Evolutionary conservation across 2,329 filamentous ascomycete species (phyloP).

Genomic region (Scytalidium sp.): DNA sequence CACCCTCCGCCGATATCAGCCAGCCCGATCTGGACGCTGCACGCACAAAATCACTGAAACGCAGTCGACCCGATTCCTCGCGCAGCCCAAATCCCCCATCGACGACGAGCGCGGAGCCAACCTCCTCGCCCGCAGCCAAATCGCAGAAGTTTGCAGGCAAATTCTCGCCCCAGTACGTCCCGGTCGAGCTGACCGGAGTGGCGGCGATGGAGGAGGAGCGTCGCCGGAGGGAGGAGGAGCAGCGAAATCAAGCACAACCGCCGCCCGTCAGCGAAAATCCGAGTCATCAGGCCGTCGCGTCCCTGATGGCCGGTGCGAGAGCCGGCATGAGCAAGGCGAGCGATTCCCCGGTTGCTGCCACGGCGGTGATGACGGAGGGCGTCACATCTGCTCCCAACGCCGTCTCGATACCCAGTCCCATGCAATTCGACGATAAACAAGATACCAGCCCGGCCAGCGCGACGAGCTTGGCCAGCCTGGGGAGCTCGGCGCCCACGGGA

Average conservation of each 20-base stretch:
- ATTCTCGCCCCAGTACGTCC: constrained; percentile 30
- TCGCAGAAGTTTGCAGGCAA: constrained; percentile 25
- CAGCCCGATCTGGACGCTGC: constrained; percentile 16
- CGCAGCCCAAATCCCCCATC: constrained; percentile 17
- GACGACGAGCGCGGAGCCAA: constrained; percentile 23
- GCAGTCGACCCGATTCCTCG: constrained; percentile 22
- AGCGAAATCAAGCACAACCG: constrained; percentile 29
- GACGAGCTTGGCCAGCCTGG: constrained; percentile 27
- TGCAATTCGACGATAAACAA: constrained; percentile 25
- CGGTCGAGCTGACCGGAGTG: constrained; percentile 47
- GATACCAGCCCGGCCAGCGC: constrained; percentile 28
- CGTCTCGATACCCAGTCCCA: constrained; percentile 24
- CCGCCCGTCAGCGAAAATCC: constrained; percentile 49
- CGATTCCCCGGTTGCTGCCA: constrained; percentile 39
- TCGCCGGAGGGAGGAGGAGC: constrained; percentile 44
- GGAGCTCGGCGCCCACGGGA: constrained; percentile 26
- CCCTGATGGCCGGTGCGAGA: constrained; percentile 51
- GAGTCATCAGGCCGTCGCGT: constrained; percentile 49
- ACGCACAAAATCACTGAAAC: constrained; percentile 26
- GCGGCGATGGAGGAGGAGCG: constrained; percentile 53
- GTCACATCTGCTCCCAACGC: constrained; percentile 25
- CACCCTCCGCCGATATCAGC: constrained; percentile 7
- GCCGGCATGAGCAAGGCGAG: constrained; percentile 55
- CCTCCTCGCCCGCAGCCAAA: constrained; percentile 26
- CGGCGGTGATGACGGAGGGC: constrained; percentile 25